Base-by-base conservation (phyloP, 257 asterid genomes). In the Ilex asprella region DNA sequence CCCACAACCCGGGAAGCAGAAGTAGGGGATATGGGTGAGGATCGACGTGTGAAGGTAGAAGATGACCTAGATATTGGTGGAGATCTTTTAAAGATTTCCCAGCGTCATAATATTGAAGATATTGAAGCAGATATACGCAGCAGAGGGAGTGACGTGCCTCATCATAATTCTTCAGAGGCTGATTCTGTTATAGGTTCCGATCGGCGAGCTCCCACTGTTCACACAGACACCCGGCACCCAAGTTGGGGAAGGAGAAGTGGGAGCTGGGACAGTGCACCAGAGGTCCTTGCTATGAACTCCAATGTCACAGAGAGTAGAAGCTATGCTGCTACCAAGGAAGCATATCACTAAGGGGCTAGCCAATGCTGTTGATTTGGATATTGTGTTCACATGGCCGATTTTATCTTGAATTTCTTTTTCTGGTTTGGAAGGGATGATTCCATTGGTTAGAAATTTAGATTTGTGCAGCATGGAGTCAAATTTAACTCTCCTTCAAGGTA, bases 11-110 rank as follows among this genome's bases (percentile, higher is more conserved):
- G 91, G 58, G 91, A 81, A 53, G 60, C 76, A 66, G 95, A 84
- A 16, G 49, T 55, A 8, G 93, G 74, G 57, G 95, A 75, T 31
- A 64, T 13, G 8, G 74, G 79, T 7, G 90, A 82, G 59, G 86
- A 69, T 73, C 84, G 95, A 6, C 86, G 96, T 16, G 65, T 64
- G 85, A 87, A 93, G 66, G 96, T 93, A 66, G 95, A 89, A 78
- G 96, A 87, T 43, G 96, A 87, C 77, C 69, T 85, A 63, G 96
- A 85, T 76, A 72, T 89, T 21, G 97, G 95, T 60, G 99, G 95
- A 30, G 99, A 93, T 80, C 95, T 89, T 53, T 63, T 89, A 71
- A 87, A 89, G 73, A 87, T 89, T 75, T 93, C 99, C 2, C 99
- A 87, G 70, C 97, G 99, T 31, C 97, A 84, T 67, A 82, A 85